Evolutionary conservation across 2,329 filamentous ascomycete genomes (phyloP).

Genomic region (Endoconidiophora polonica): DNA sequence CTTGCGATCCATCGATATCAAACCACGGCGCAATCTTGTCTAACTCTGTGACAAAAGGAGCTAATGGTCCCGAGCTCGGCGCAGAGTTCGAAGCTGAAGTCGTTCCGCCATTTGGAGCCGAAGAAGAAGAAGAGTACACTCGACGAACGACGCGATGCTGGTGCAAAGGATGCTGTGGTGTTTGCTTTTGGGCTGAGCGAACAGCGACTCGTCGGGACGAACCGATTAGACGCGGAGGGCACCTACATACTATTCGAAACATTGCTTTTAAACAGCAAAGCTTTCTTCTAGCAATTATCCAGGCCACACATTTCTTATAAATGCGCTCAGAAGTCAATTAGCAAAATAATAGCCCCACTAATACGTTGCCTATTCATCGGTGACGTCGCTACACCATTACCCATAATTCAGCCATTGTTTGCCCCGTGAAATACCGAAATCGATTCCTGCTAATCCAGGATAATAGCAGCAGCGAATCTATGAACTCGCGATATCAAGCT

Average conservation of each 20-base stretch:
- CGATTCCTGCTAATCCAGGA: not conserved
- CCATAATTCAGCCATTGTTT: too few species aligned
- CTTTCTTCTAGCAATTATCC: too few species aligned
- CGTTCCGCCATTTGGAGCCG: too few species aligned
- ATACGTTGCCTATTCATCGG: too few species aligned
- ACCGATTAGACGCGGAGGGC: not conserved
- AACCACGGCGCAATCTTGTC: slow-evolving; percentile 86
- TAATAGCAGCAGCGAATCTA: not conserved
- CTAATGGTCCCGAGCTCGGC: slow-evolving; percentile 22
- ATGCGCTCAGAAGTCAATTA: too few species aligned
- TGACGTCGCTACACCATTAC: too few species aligned
- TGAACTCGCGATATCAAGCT: not conserved
- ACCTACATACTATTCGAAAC: slow-evolving; percentile 2
- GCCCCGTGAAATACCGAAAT: too few species aligned
- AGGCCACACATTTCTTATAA: too few species aligned
- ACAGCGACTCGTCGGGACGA: not conserved
- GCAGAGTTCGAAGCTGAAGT: too few species aligned
- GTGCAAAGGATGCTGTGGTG: too few species aligned
- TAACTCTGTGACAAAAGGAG: slow-evolving; percentile 50
- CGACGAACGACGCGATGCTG: not conserved
- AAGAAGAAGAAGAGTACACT: slow-evolving; percentile 2
- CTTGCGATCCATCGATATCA: slow-evolving; percentile 63
- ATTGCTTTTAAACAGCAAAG: not conserved
- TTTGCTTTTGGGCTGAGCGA: not conserved
- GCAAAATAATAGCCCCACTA: too few species aligned